phyloP scores from a whole-genome alignment of 169 alveolate species.

The Plasmodium gonderi region DNA sequence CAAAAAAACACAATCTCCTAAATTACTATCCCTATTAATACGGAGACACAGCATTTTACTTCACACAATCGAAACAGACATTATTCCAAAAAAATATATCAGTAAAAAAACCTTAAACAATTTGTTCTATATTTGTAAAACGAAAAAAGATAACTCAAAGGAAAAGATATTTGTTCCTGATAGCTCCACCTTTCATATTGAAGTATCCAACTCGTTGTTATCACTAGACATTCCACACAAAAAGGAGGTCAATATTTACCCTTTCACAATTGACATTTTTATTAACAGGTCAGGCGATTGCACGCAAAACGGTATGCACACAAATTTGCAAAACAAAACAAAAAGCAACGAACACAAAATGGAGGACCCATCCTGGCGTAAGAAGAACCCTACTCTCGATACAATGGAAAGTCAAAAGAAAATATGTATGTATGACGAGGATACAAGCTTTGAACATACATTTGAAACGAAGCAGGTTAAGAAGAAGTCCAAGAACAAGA shows the following conservation, averaged over 20 bases:
- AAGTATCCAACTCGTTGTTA: conserved; percentile 82
- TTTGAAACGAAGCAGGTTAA: conserved; percentile 58
- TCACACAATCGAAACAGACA: conserved; percentile 67
- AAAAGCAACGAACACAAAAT: neutral
- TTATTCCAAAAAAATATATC: conserved; percentile 62
- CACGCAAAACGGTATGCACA: neutral
- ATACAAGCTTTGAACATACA: conserved; percentile 63
- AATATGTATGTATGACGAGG: neutral
- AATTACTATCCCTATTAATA: conserved; percentile 47
- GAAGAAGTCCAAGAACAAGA: conserved; percentile 54
- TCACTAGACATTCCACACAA: conserved; percentile 84
- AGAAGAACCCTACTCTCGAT: neutral
- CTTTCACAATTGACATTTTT: conserved; percentile 86
- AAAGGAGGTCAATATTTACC: conserved; percentile 81
- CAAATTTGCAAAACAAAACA: neutral
- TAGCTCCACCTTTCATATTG: conserved; percentile 87
- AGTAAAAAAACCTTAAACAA: conserved; percentile 27
- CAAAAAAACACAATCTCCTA: conserved; percentile 67
- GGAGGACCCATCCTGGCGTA: neutral
- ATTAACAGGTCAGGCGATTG: conserved; percentile 78
- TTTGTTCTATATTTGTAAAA: conserved; percentile 53
- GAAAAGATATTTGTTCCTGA: conserved; percentile 82
- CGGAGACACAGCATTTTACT: conserved; percentile 68
- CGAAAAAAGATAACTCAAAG: conserved; percentile 68
- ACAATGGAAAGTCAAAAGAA: neutral